Evolutionary conservation across 1,284 basidiomycete genomes (phyloP), one percentile per base, ranked within the genome.

Genomic region (Hymenochaete sp.): DNA sequence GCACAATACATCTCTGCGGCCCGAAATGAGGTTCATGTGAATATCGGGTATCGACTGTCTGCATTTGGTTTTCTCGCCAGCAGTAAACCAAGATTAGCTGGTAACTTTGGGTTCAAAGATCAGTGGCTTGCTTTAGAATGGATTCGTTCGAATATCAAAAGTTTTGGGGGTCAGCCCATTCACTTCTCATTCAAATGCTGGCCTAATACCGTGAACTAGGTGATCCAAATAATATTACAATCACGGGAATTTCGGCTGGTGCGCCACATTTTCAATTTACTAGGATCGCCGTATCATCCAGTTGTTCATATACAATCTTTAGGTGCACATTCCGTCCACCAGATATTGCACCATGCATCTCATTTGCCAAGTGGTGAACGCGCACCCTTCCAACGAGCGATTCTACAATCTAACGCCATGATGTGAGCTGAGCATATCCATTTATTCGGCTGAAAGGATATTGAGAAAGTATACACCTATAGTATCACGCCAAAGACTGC

Each of bases 91-190:
- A 58, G 62, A 27, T 57, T 87, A 28, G 64, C 67, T 8, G 83
- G 84, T 2, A 88, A 87, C 56, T 82, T 77, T 57, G 83, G 85
- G 0, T 87, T 87, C 67, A 85, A 85, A 62, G 85, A 87, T 57
- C 81, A 77, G 49, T 84, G 81, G 81, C 49, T 75, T 8, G 75
- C 73, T 0, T 56, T 79, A 10, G 62, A 71, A 56, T 82, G 78
- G 79, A 65, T 83, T 10, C 67, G 63, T 37, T 64, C 67, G 1
- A 78, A 85, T 55, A 81, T 84, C 32, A 55, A 57, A 8, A 56
- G 63, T 0, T 82, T 79, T 49, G 82, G 81, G 53, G 81, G 81
- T 73, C 53, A 41, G 33, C 11, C 11, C 5, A 8, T 43, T 22
- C 13, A 3, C 2, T 9, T 13, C 14, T 16, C 28, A 31, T 26